Evolutionary conservation across 1,284 basidiomycete species (phyloP).

Genomic region (Gomphus bonarii): DNA sequence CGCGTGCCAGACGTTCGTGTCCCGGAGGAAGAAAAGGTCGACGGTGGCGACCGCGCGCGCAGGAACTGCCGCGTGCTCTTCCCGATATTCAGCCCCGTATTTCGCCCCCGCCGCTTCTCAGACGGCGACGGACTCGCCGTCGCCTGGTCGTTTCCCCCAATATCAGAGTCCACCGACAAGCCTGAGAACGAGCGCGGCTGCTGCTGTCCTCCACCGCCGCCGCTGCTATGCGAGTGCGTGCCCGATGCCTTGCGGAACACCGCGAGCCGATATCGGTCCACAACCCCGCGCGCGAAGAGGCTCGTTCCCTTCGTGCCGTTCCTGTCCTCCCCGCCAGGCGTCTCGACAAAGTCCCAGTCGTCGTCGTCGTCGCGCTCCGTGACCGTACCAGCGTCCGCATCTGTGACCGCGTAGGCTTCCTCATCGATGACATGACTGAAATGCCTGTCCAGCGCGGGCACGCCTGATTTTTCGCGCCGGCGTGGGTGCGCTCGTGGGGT

Average conservation of each 20-base stretch:
- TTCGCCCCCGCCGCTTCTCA: constrained; percentile 54
- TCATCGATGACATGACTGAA: constrained; percentile 49
- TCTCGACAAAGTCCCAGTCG: constrained; percentile 82
- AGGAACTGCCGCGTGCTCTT: constrained; percentile 62
- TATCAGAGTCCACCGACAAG: constrained; percentile 43
- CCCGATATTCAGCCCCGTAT: constrained; percentile 57
- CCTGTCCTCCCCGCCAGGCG: constrained; percentile 59
- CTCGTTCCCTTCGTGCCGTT: constrained; percentile 69
- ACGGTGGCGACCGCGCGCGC: constrained; percentile 49
- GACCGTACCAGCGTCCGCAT: constrained; percentile 20
- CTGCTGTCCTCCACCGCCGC: constrained; percentile 15
- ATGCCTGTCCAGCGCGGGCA: constrained; percentile 62
- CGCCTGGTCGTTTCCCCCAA: background rate
- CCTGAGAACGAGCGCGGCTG: constrained; percentile 42
- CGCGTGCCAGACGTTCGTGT: constrained; percentile 4
- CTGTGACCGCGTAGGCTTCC: constrained; percentile 22
- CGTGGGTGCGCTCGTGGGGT: constrained; percentile 12
- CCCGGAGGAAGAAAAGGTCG: constrained; percentile 29
- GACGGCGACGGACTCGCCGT: constrained; percentile 19
- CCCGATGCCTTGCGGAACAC: constrained; percentile 72
- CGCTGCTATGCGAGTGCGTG: constrained; percentile 25
- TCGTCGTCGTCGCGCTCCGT: constrained; percentile 62
- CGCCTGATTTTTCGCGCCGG: constrained; percentile 67
- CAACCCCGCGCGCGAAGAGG: constrained; percentile 74
- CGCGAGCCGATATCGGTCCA: constrained; percentile 67